phyloP scores from a whole-genome alignment of 139 green algal species.

The Pleodorina starrii region DNA sequence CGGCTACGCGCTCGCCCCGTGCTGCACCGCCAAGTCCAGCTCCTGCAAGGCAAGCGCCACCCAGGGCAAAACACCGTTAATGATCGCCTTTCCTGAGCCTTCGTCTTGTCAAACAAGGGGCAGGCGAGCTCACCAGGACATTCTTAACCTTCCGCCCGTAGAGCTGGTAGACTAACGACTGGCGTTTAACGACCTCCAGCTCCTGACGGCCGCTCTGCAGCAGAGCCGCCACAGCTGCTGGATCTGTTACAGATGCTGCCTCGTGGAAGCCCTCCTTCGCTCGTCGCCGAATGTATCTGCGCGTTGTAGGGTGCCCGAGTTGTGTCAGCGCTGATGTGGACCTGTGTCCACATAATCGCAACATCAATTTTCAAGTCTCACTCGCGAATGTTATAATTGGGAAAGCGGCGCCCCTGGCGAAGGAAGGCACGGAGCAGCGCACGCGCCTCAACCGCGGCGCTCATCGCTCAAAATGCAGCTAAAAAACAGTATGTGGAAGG shows the following conservation, averaged over 20 bases:
- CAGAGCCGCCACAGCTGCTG: conserved; percentile 34
- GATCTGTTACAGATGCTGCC: background rate
- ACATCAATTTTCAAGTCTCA: conserved; percentile 46
- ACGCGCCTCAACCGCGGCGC: conserved; percentile 28
- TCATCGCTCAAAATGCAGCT: conserved; percentile 37
- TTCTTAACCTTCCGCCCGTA: conserved; percentile 79
- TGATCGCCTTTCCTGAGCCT: background rate
- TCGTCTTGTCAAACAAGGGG: background rate
- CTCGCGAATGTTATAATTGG: conserved; percentile 87
- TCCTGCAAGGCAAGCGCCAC: background rate
- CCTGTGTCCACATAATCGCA: too few relatives aligned
- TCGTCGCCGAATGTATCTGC: conserved; percentile 78
- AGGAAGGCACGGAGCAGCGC: conserved; percentile 57
- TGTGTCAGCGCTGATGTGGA: background rate
- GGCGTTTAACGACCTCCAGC: conserved; percentile 73
- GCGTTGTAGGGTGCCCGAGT: background rate
- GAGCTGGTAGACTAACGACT: conserved; percentile 79
- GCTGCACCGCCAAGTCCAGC: conserved; percentile 23
- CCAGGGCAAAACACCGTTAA: background rate
- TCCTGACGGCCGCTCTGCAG: conserved; percentile 65
- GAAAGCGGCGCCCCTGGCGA: conserved; percentile 68
- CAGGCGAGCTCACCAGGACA: conserved; percentile 69
- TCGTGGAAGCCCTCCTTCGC: conserved; percentile 68
- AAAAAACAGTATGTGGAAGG: too few relatives aligned
- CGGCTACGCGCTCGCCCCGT: too few relatives aligned